Evolutionary conservation across 139 green algal genomes (phyloP).

Genomic region (Chlamydomonas sp.): DNA sequence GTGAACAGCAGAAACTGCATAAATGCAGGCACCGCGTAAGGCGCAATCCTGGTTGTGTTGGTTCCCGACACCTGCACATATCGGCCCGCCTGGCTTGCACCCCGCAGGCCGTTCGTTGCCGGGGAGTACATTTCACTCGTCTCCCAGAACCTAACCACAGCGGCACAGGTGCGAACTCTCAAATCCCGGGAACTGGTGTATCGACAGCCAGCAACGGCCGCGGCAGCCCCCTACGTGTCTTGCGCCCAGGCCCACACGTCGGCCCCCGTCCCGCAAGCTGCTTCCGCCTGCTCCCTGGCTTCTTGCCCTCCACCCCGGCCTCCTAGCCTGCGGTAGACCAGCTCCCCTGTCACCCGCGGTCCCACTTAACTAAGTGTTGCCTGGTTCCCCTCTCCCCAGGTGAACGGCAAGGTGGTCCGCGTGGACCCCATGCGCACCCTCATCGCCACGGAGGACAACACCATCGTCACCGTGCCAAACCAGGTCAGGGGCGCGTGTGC

Average conservation of each 20-base stretch:
- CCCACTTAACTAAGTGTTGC: neutral
- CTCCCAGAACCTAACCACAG: neutral
- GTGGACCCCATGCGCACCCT: slow-evolving; percentile 38
- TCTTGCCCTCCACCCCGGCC: neutral
- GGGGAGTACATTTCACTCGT: slow-evolving; percentile 37
- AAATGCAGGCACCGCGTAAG: neutral
- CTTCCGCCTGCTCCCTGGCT: neutral
- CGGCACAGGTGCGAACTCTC: slow-evolving; percentile 1
- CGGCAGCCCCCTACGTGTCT: neutral
- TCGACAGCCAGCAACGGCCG: neutral
- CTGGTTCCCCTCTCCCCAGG: neutral
- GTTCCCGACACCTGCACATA: neutral
- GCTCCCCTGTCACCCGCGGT: neutral
- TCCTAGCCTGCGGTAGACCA: neutral
- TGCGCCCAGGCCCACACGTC: neutral
- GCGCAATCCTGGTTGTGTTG: neutral
- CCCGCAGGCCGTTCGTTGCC: slow-evolving; percentile 25
- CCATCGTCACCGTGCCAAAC: slow-evolving; percentile 31
- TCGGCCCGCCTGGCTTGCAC: neutral
- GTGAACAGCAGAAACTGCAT: neutral
- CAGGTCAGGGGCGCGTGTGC: slow-evolving; percentile 16
- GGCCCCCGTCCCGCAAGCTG: neutral
- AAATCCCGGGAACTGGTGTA: too few species aligned
- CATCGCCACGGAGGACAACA: slow-evolving; percentile 27
- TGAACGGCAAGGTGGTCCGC: slow-evolving; percentile 24